Conservation (phyloP, 768 basidiomycete genomes). For the Candolleomyces eurysporus region DNA sequence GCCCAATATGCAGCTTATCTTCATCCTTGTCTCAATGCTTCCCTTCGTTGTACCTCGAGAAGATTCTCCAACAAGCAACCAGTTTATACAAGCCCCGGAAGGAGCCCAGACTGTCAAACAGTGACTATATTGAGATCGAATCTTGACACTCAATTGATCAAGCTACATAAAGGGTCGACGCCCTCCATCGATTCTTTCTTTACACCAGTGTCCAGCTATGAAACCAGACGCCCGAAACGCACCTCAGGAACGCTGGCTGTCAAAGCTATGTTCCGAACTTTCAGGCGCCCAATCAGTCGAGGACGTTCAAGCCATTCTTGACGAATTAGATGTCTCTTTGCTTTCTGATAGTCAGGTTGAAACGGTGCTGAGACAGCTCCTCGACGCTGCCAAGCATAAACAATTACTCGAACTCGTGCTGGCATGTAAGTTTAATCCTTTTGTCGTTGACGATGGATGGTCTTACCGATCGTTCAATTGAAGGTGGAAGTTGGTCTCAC, state of each 20-base stretch:
- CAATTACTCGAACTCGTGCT: neutral
- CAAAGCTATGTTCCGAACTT: neutral
- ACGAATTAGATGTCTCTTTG: neutral
- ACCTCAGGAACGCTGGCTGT: neutral
- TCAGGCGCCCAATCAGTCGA: neutral
- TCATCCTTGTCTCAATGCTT: no score
- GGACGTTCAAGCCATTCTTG: neutral
- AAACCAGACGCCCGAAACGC: neutral
- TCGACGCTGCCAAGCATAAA: neutral
- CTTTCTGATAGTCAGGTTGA: neutral
- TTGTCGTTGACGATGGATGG: neutral
- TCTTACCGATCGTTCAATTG: neutral
- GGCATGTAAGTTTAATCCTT: neutral
- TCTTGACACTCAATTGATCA: neutral
- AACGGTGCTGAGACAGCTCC: neutral
- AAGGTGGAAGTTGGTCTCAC: neutral
- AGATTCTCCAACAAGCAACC: no score
- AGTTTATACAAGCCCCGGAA: no score
- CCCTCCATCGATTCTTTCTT: neutral
- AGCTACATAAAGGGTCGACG: neutral
- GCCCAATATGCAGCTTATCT: no score
- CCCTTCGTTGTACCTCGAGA: no score
- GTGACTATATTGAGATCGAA: no score
- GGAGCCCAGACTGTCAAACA: no score
- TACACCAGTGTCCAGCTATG: neutral